Evolutionary conservation across 352 stramenopile genomes (phyloP).

Genomic region (Pythium biforme): DNA sequence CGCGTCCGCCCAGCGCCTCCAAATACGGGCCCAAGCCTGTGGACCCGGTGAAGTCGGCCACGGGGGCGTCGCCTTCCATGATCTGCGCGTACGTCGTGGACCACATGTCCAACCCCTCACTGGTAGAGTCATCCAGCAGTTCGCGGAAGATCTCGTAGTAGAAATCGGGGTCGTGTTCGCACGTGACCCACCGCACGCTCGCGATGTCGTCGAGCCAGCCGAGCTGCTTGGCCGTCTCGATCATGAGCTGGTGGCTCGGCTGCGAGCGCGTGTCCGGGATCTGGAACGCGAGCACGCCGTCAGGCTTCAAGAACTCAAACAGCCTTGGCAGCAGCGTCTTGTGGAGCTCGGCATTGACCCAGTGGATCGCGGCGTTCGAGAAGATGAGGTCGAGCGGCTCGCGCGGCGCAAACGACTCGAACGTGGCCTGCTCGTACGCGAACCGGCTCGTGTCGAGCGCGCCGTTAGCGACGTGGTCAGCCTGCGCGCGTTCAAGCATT

Average conservation of each 20-base stretch:
- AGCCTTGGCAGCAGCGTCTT: slow-evolving; percentile 43
- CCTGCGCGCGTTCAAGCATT: slow-evolving; percentile 52
- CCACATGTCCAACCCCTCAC: slow-evolving; percentile 56
- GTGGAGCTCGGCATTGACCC: slow-evolving; percentile 55
- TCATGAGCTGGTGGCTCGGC: slow-evolving; percentile 63
- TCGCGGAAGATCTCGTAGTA: slow-evolving; percentile 63
- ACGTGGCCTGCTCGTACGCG: slow-evolving; percentile 52
- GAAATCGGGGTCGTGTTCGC: slow-evolving; percentile 52
- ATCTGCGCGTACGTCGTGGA: slow-evolving; percentile 56
- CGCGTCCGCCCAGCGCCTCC: slow-evolving; percentile 40
- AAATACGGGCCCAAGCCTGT: slow-evolving; percentile 62
- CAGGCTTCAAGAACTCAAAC: slow-evolving; percentile 61
- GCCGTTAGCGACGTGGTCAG: slow-evolving; percentile 39
- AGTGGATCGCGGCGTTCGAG: slow-evolving; percentile 72
- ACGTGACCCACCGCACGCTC: slow-evolving; percentile 66
- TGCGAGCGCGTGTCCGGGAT: slow-evolving; percentile 66
- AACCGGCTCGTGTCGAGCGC: slow-evolving; percentile 16
- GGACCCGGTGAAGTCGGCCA: slow-evolving; percentile 67
- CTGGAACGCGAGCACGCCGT: slow-evolving; percentile 68
- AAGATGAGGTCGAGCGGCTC: slow-evolving; percentile 64
- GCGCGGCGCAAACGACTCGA: slow-evolving; percentile 46
- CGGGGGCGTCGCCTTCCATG: slow-evolving; percentile 49
- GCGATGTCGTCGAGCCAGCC: slow-evolving; percentile 37
- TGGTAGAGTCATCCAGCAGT: not conserved
- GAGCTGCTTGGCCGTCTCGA: slow-evolving; percentile 42